Base-by-base conservation (phyloP, 257 asterid species). In the Solanum megistacrolobum region DNA sequence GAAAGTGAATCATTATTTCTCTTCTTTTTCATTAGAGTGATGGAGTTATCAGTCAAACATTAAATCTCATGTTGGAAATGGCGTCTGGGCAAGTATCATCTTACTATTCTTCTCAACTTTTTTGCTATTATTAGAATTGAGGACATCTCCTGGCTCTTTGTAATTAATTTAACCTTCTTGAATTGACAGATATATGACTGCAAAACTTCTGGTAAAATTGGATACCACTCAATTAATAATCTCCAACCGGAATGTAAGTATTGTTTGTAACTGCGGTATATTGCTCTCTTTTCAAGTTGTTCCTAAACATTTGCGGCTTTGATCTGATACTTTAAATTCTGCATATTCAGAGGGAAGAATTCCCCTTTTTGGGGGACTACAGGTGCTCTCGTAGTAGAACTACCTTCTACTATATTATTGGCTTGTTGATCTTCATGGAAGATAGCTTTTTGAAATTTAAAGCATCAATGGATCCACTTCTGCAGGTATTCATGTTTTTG, bases 351-450 rank as follows among this genome's bases (percentile, higher is more conserved):
- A 94, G 94, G 91, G 98, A 97, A 90, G 96, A 97, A 88, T 97
- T 97, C 86, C 99, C 99, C 55, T 97, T 97, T 92, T 94, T 97
- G 69, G 97, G 93, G 89, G 99, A 92, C 90, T 92, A 93, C 87
- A 91, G 95, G 91, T 93, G 98, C 95, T 96, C 98, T 81, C 93
- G 96, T 78, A 95, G 99, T 93, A 94, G 99, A 89, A 96, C 99
- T 84, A 94, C 96, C 60, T 95, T 97, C 91, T 97, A 96, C 90
- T 97, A 93, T 92, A 96, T 94, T 48, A 92, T 97, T 89, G 98
- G 99, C 87, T 94, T 96, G 94, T 90, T 97, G 89, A 96, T 97
- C 90, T 97, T 95, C 92, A 93, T 93, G 92, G 99, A 96, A 91
- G 99, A 97, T 91, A 97, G 94, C 88, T 91, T 94, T 6, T 79